Evolutionary conservation across 352 stramenopile species (phyloP), one percentile per base, ranked within the genome.

Genomic region (Aphanomyces euteiches): DNA sequence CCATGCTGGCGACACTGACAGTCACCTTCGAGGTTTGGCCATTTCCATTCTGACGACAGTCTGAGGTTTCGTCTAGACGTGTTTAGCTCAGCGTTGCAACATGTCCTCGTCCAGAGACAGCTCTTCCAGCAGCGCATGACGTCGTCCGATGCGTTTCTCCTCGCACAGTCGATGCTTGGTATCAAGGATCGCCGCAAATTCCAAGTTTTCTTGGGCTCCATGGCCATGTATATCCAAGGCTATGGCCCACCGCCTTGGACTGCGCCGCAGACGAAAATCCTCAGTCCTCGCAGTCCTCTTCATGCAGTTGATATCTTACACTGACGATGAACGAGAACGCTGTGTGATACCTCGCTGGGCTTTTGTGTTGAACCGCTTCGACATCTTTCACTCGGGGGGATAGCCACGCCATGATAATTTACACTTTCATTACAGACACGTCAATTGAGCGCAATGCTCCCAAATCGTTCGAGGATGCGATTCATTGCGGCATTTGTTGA

Each of bases 181-280:
- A 21, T 56, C 19, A 47, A 56, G 37, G 64, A 70, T 19, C 36
- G 43, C n/a, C 64, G 64, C 54, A 70, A 70, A 43, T 70, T 70
- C 36, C 64, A 70, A 63, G 64, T 70, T 47, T 38, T 70, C 41
- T 13, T 56, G 15, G 61, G 21, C 4, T 63, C 64, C 2, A 70
- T 50, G 19, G 19, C 64, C n/a, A 70, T 50, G 48, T 70, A 64
- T 41, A 45, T 70, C 47, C 64, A 70, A 63, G 64, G 64, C 3
- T 56, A 61, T n/a, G 64, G 64, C n/a, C 43, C 64, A 7, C 43
- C 64, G 37, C 64, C 64, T n/a, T 70, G 64, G 64, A n/a, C 53
- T 8, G 43, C 48, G 10, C 28, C 37, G 34, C 36, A 40, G 63
- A 28, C 47, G 63, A n/a, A 36, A 19, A 12, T 70, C 3, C n/a